Evolutionary conservation across 164 flowering plant species (phyloP), one percentile per base, ranked within the genome.

Genomic region (Vitis rupestris): DNA sequence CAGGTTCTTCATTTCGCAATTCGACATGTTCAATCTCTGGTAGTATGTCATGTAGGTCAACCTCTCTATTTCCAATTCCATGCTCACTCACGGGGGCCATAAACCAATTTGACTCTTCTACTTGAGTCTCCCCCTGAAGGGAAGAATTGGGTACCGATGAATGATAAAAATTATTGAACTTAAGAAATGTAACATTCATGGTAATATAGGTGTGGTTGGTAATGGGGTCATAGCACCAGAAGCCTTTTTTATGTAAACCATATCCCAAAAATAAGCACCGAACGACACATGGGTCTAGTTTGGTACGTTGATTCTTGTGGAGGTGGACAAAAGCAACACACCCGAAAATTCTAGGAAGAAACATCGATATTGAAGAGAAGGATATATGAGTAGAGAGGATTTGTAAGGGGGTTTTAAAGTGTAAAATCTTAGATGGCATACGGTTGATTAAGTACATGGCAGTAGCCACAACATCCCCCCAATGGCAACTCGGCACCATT

Each of bases 251-350:
- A 10, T 62, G 52, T 62, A 62, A 44, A 1, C 65, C 27, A 62
- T 62, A 37, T 10, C 63, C 48, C 0, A 61, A 61, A 61, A 61
- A 61, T 3, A 37, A 29, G 27, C 27, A 27, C 2, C 49, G 9
- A 61, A 61, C 11, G 4, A 37, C 63, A 61, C 49, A 61, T 61
- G 10, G 63, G 63, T 61, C 50, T 19, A 62, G 65, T 62, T 62
- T 62, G 65, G 65, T 62, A 62, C 1, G 65, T 37, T 62, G 65
- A 62, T 62, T 62, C 65, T 37, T 31, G 6, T 31, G 44, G 44
- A 31, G 44, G 7, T 37, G 44, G 44, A 3, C 27, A 23, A 31
- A 31, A 31, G 14, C 47, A 23, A 23, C 37, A 16, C 23, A 23
- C 27, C 27, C 37, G 50, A 50, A 62, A 7, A 48, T 50, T 1